These are phyloP conservation scores for Teunomyces kruisii DNA, from an alignment of 805 yeast genomes.

Conservation along the genomic window DNA sequence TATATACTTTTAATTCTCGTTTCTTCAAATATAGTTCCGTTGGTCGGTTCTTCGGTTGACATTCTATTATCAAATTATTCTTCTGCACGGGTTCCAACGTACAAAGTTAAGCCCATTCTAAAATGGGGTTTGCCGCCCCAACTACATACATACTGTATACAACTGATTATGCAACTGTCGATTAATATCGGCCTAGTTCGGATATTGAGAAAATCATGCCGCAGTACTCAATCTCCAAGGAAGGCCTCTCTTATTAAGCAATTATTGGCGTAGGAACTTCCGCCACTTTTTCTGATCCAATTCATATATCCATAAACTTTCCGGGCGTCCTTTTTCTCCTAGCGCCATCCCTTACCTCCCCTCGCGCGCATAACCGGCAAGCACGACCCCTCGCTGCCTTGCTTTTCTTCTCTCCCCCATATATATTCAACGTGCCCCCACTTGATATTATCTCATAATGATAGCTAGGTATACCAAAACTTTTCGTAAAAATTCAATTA, in stretches of 20 bases:
- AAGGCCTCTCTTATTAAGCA: background rate
- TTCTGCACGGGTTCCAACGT: too few species aligned
- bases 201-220: background rate
- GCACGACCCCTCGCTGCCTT: background rate
- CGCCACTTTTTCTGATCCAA: background rate
- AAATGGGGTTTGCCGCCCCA: too few species aligned
- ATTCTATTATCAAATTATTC: too few species aligned
- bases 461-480: background rate
- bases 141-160: background rate
- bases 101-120: too few species aligned
- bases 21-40: background rate
- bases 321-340: background rate
- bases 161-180: background rate
- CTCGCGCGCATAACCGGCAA: constrained; percentile 1
- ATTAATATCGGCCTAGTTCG: background rate
- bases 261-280: background rate
- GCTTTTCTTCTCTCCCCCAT: background rate
- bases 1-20: constrained; percentile 2
- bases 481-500: background rate
- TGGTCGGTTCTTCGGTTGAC: too few species aligned
- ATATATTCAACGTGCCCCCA: background rate
- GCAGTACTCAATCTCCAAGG: background rate
- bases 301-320: background rate
- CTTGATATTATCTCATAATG: background rate
- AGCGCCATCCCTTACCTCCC: background rate